Percentiles rank a stretch among this genome's conserved stretches.
Conservation (phyloP, 2,329 filamentous ascomycete species). For the Nigrospora oryzae region DNA sequence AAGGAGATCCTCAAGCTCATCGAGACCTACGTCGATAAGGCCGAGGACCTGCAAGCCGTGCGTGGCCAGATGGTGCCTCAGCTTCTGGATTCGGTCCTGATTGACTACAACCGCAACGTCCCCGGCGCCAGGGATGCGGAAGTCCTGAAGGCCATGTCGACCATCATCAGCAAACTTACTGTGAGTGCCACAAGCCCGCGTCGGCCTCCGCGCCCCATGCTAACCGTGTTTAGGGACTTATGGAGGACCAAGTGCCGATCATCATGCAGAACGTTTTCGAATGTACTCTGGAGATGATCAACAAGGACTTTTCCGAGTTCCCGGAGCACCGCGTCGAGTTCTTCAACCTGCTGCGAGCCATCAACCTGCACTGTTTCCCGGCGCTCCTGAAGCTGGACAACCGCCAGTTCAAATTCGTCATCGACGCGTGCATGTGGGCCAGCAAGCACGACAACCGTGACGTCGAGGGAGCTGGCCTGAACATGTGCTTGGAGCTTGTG, state of each 20-base stretch:
- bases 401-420: slow-evolving; percentile 97
- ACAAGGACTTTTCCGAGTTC: slow-evolving; percentile 99
- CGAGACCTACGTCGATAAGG: slow-evolving; percentile 96
- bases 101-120: slow-evolving; percentile 97
- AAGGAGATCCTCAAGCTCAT: slow-evolving; percentile 99
- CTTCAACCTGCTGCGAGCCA: slow-evolving; percentile 91
- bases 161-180: slow-evolving; percentile 91
- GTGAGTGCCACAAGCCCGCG: slow-evolving; percentile 54
- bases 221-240: slow-evolving; percentile 55
- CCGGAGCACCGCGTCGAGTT: slow-evolving; percentile 99
- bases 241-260: slow-evolving; percentile 95
- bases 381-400: slow-evolving; percentile 89
- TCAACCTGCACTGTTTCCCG: slow-evolving; percentile 96
- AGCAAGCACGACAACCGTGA: slow-evolving; percentile 99
- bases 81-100: slow-evolving; percentile 82
- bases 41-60: slow-evolving; percentile 90
- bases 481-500: slow-evolving; percentile 96
- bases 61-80: slow-evolving; percentile 93
- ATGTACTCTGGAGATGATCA: slow-evolving; percentile 98
- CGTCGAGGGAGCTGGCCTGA: slow-evolving; percentile 90
- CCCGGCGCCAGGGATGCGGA: slow-evolving; percentile 92
- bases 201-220: neutral
- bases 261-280: slow-evolving; percentile 99
- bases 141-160: slow-evolving; percentile 94
- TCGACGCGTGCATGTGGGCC: slow-evolving; percentile 99